Percentiles rank a stretch among this genome's conserved stretches.
phyloP scores from a whole-genome alignment of 352 stramenopile species.

The Pythium monospermum region DNA sequence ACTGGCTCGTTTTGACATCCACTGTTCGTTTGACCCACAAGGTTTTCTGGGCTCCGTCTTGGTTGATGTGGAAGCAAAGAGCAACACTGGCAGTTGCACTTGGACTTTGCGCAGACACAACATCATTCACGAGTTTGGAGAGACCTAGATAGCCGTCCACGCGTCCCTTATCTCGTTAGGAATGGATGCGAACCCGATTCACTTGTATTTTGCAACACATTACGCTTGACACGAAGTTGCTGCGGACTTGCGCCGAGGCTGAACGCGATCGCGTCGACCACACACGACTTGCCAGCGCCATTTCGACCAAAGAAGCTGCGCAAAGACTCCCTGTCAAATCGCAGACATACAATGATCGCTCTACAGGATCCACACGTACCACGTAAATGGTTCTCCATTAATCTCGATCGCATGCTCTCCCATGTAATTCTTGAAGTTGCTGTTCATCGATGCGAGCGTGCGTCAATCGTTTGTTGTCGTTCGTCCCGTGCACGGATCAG shows the following conservation, averaged over 20 bases:
- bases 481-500: not conserved
- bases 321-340: not conserved
- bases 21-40: conserved; percentile 17
- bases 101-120: not conserved
- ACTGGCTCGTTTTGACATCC: conserved; percentile 13
- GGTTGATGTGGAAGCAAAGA: conserved; percentile 9
- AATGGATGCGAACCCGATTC: not conserved
- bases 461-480: not conserved
- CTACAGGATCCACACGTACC: conserved; percentile 9
- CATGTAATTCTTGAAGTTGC: conserved; percentile 31
- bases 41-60: not conserved
- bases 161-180: not conserved
- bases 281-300: conserved; percentile 23
- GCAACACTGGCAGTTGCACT: conserved; percentile 9
- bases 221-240: conserved; percentile 24
- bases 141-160: conserved; percentile 10
- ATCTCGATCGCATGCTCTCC: conserved; percentile 21
- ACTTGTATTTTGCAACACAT: not conserved
- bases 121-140: conserved; percentile 20
- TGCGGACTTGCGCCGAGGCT: conserved; percentile 16
- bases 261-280: conserved; percentile 27
- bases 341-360: too few relatives aligned
- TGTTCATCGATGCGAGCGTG: not conserved
- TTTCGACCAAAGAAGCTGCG: conserved; percentile 25
- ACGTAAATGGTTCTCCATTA: conserved; percentile 12